These are phyloP conservation scores for Candida nanaspora DNA, from an alignment of 805 yeast species.

Conservation along the genomic window DNA sequence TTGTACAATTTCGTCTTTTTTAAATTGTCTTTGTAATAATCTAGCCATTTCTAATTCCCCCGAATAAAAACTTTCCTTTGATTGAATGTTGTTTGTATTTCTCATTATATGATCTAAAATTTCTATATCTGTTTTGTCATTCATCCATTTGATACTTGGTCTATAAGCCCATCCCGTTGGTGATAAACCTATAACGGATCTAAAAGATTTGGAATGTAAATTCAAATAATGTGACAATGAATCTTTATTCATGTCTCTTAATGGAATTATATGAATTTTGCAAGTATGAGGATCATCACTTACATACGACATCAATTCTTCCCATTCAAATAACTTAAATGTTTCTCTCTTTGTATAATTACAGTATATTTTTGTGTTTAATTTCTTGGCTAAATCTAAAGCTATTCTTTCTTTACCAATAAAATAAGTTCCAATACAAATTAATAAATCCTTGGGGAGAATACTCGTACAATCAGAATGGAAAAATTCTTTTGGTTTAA, in stretches of 20 bases:
- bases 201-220: conserved; percentile 38
- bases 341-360: conserved; percentile 40
- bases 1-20: conserved; percentile 29
- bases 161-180: conserved; percentile 91
- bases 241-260: conserved; percentile 45
- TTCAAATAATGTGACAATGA: conserved; percentile 44
- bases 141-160: conserved; percentile 13
- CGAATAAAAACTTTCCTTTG: not conserved
- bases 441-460: conserved; percentile 25
- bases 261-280: conserved; percentile 67
- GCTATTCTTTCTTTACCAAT: conserved; percentile 92
- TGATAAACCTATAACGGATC: conserved; percentile 59
- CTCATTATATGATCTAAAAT: conserved; percentile 6
- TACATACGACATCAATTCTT: conserved; percentile 31
- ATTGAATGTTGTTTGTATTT: not conserved
- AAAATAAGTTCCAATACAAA: conserved; percentile 79
- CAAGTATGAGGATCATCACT: conserved; percentile 38
- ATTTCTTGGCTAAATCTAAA: conserved; percentile 44
- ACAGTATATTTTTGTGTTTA: conserved; percentile 51
- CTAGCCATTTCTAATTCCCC: not conserved
- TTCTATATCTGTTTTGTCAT: conserved; percentile 2
- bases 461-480: too few species aligned
- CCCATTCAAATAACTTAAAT: conserved; percentile 39
- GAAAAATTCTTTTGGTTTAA: conserved; percentile 7
- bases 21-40: conserved; percentile 24